phyloP scores from a whole-genome alignment of 257 asterid species.

The Marsdenia floribunda region DNA sequence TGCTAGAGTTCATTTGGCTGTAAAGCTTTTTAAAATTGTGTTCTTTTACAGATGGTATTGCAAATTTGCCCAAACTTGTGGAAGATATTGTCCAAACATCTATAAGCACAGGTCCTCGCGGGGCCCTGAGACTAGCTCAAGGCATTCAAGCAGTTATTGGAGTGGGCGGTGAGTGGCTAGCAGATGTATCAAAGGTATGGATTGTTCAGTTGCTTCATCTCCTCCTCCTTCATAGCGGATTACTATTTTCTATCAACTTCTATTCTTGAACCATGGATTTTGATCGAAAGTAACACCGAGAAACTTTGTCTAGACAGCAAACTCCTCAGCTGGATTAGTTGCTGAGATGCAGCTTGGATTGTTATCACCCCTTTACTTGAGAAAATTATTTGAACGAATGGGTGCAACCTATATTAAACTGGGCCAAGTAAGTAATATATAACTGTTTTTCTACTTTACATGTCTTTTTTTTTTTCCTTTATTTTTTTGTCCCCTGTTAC shows the following conservation, averaged over 20 bases:
- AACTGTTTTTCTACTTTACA: not conserved
- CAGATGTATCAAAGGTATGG: conserved; percentile 81
- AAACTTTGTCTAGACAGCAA: conserved; percentile 48
- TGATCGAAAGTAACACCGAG: conserved; percentile 14
- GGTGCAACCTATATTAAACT: conserved; percentile 95
- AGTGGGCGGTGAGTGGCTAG: conserved; percentile 91
- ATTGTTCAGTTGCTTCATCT: not conserved
- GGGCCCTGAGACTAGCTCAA: conserved; percentile 89
- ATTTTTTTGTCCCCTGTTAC: not conserved
- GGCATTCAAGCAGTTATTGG: conserved; percentile 96
- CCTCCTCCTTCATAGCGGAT: not conserved
- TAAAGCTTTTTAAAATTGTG: not conserved
- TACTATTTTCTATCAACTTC: not conserved
- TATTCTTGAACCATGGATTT: not conserved
- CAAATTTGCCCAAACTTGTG: conserved; percentile 78
- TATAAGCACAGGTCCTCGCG: conserved; percentile 94
- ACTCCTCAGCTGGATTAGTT: conserved; percentile 55
- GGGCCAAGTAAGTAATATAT: conserved; percentile 67
- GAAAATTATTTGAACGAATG: conserved; percentile 89
- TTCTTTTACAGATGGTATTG: conserved; percentile 55
- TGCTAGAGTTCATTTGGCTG: not conserved
- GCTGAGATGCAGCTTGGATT: conserved; percentile 89
- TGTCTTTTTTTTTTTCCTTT: no score
- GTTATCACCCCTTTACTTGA: conserved; percentile 77
- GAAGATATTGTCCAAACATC: conserved; percentile 95